Evolutionary conservation across 1,284 basidiomycete species (phyloP).

Genomic region (Inonotus obliquus): DNA sequence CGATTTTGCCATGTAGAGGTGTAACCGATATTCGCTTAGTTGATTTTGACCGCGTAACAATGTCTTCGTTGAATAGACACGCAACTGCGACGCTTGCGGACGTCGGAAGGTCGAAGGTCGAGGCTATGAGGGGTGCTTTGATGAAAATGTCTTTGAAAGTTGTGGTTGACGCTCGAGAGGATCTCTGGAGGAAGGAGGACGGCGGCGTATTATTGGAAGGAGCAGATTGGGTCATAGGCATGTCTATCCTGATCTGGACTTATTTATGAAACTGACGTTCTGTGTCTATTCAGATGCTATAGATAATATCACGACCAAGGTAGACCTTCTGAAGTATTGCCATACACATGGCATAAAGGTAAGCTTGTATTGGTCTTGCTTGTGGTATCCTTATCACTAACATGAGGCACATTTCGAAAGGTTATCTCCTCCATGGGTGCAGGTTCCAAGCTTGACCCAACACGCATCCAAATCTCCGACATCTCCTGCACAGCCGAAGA

Average conservation of each 20-base stretch:
- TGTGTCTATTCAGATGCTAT: slow-evolving; percentile 67
- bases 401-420: slow-evolving; percentile 31
- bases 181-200: slow-evolving; percentile 79
- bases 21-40: slow-evolving; percentile 70
- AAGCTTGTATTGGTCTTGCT: not conserved
- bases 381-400: not conserved
- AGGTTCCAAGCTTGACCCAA: slow-evolving; percentile 94
- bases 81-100: slow-evolving; percentile 89
- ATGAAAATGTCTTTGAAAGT: slow-evolving; percentile 67
- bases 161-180: slow-evolving; percentile 77
- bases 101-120: slow-evolving; percentile 95
- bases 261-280: slow-evolving; percentile 17
- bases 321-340: slow-evolving; percentile 84
- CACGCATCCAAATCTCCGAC: slow-evolving; percentile 92
- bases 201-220: slow-evolving; percentile 70
- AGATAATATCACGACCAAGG: slow-evolving; percentile 95
- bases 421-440: slow-evolving; percentile 98
- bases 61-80: slow-evolving; percentile 91
- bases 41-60: slow-evolving; percentile 91
- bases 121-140: slow-evolving; percentile 71
- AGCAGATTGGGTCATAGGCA: slow-evolving; percentile 87
- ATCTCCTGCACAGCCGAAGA: slow-evolving; percentile 94
- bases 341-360: slow-evolving; percentile 72
- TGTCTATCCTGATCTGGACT: slow-evolving; percentile 21
- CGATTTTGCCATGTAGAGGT: slow-evolving; percentile 53